Base-by-base conservation (phyloP, 768 basidiomycete species). In the Brasilioporus rufonigricans region DNA sequence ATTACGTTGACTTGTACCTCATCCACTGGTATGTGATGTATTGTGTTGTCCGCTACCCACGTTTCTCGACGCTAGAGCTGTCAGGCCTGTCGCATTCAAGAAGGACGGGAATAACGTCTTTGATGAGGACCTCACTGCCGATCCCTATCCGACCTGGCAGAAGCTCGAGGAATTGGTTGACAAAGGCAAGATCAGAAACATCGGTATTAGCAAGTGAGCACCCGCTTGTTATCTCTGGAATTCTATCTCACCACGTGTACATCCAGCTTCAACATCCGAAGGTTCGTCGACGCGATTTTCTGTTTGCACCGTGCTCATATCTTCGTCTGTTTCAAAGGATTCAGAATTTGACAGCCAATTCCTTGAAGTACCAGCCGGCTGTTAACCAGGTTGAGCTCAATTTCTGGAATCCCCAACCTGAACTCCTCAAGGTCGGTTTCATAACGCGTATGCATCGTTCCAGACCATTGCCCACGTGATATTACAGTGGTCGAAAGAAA, bases 341-440 rank as follows among this genome's bases (percentile, higher is more conserved):
- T 46, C 73, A 81, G 61, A 86, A 90, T 59, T 70, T 88, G 46
- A 84, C 82, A 5, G 77, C 83, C 8, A 84, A 81, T 59, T 74
- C 80, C 11, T 73, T 82, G 62, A 87, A 80, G 65, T 76, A 83
- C 59, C 73, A 74, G 54, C 84, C 86, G 0, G 85, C 80, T n/a
- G 76, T 88, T 55, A 89, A 92, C 66, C 90, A 91, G 66, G 83
- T 91, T 31, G 90, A 91, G 63, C 77, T 92, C 44, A 91, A 75
- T 68, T 89, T 81, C 71, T 88, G 82, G 79, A 80, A 84, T 64
- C 87, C 89, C 21, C 89, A 92, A 64, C 83, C 84, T 0, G 87
- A 89, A 54, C 74, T 92, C n/a, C 64, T 92, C 41, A 70, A 85
- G 73, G 85, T 83, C 21, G 6, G 67, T 56, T n/a, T 48, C 32